Percentiles rank a stretch among this genome's conserved stretches.
phyloP scores from a whole-genome alignment of 1,139 yeast species.

The Saccharomyces hybrid region DNA sequence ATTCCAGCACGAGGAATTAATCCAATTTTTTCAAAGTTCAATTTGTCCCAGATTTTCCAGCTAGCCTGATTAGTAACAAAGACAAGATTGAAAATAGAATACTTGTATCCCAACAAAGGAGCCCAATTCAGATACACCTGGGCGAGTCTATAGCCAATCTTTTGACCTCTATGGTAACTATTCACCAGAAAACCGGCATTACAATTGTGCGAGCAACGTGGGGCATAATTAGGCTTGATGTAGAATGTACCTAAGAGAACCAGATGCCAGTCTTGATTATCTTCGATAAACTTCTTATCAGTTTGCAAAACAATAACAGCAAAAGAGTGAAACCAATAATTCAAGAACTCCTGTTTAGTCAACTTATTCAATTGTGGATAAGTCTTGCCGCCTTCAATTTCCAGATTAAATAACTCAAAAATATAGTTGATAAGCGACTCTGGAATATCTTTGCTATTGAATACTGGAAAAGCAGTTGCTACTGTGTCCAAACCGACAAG shows the following conservation, averaged over 20 bases:
- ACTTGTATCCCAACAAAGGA: slow-evolving; percentile 61
- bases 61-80: slow-evolving; percentile 67
- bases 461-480: slow-evolving; percentile 79
- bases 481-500: slow-evolving; percentile 69
- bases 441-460: slow-evolving; percentile 51
- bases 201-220: slow-evolving; percentile 71
- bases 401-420: slow-evolving; percentile 73
- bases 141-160: slow-evolving; percentile 57
- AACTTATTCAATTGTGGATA: slow-evolving; percentile 65
- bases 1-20: slow-evolving; percentile 57
- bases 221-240: slow-evolving; percentile 70
- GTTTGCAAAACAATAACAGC: slow-evolving; percentile 45
- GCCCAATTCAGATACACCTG: slow-evolving; percentile 55
- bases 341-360: slow-evolving; percentile 56
- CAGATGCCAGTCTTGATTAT: slow-evolving; percentile 36
- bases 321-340: slow-evolving; percentile 84
- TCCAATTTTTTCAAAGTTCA: slow-evolving; percentile 72
- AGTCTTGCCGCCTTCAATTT: slow-evolving; percentile 76
- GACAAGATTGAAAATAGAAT: slow-evolving; percentile 76
- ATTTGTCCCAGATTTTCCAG: slow-evolving; percentile 59
- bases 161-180: slow-evolving; percentile 45
- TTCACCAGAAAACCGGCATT: slow-evolving; percentile 73
- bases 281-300: slow-evolving; percentile 17
- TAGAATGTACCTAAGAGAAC: slow-evolving; percentile 59
- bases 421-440: slow-evolving; percentile 61